Evolutionary conservation across 805 yeast genomes (phyloP).

Genomic region (Hanseniaspora taiwanica): DNA sequence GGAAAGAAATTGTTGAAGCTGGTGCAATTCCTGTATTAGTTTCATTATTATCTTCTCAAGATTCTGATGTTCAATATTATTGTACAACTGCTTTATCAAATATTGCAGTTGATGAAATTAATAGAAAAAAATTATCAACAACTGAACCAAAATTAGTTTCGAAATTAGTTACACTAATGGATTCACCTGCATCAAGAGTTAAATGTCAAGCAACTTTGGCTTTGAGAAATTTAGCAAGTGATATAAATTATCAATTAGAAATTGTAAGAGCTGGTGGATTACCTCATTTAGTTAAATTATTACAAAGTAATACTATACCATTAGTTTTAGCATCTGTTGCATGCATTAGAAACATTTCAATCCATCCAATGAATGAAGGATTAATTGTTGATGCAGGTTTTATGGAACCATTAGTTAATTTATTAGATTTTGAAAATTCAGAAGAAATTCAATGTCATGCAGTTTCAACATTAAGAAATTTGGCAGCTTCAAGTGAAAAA

Average conservation of each 20-base stretch:
- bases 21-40: conserved; percentile 97
- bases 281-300: conserved; percentile 79
- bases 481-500: conserved; percentile 91
- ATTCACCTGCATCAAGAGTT: conserved; percentile 82
- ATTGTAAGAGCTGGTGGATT: conserved; percentile 93
- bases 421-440: conserved; percentile 72
- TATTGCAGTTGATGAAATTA: conserved; percentile 90
- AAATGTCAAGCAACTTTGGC: conserved; percentile 98
- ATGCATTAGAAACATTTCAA: conserved; percentile 91
- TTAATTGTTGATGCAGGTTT: conserved; percentile 95
- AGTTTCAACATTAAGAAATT: conserved; percentile 85
- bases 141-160: conserved; percentile 87
- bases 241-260: conserved; percentile 89
- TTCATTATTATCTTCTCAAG: conserved; percentile 68
- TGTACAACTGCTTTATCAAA: conserved; percentile 96
- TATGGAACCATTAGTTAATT: conserved; percentile 74
- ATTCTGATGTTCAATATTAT: conserved; percentile 95
- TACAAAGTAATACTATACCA: conserved; percentile 84
- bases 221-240: conserved; percentile 88
- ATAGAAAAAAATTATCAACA: conserved; percentile 75
- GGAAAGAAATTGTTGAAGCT: conserved; percentile 92
- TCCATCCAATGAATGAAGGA: conserved; percentile 92
- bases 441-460: conserved; percentile 98
- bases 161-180: conserved; percentile 83
- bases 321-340: conserved; percentile 94